Percentiles rank a stretch among this genome's conserved stretches.
These are phyloP conservation scores for Erythrobasidium hasegawianum DNA, from an alignment of 1,284 basidiomycete genomes.

Conservation along the genomic window DNA sequence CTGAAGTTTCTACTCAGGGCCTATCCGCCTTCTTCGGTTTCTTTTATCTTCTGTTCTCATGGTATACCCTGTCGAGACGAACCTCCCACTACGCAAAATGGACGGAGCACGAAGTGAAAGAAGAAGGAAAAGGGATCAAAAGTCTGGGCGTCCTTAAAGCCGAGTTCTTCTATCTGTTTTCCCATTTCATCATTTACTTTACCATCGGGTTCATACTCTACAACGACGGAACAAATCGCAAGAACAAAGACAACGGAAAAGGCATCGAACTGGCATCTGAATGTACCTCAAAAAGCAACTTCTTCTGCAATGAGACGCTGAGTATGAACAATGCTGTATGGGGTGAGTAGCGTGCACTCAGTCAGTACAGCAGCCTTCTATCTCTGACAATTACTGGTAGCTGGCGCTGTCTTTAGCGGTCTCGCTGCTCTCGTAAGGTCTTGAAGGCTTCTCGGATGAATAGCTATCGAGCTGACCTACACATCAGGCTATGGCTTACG, in stretches of 20 bases:
- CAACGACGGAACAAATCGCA: background rate
- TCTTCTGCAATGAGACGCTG: background rate
- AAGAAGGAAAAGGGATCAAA: background rate
- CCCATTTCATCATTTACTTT: constrained; percentile 2
- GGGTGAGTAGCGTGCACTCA: too few relatives aligned
- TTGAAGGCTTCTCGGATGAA: too few relatives aligned
- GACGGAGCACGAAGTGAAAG: background rate
- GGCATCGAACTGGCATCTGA: background rate
- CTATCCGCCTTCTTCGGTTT: background rate
- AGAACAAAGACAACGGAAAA: background rate
- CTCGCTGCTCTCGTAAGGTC: too few relatives aligned
- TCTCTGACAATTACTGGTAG: background rate
- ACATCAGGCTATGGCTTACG: background rate
- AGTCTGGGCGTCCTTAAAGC: background rate
- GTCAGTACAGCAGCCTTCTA: background rate
- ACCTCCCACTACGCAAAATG: background rate
- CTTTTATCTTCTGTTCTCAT: background rate
- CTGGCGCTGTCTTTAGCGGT: background rate
- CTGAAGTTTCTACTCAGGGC: too few relatives aligned
- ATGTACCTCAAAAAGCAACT: background rate
- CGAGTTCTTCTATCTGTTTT: background rate
- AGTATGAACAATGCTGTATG: background rate
- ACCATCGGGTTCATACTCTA: background rate
- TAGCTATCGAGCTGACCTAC: too few relatives aligned
- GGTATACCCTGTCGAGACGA: background rate